Evolutionary conservation across 2,329 filamentous ascomycete species (phyloP).

Genomic region (Stagonosporopsis tanaceti): DNA sequence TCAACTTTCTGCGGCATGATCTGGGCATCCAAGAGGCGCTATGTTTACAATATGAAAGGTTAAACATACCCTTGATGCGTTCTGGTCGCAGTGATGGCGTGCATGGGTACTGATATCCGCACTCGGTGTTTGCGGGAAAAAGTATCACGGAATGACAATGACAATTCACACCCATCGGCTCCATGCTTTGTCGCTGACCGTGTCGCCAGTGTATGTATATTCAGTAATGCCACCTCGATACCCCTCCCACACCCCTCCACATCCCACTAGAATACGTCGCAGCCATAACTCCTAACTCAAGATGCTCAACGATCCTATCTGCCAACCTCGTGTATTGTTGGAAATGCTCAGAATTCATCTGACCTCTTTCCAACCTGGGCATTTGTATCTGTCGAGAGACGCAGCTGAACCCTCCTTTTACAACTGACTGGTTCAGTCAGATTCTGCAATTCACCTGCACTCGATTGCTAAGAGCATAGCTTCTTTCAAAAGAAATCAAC

Average conservation of each 20-base stretch:
- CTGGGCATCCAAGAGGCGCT: conserved; percentile 55
- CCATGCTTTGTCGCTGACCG: conserved; percentile 20
- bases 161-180: conserved; percentile 34
- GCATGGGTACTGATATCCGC: conserved; percentile 42
- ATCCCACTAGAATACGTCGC: neutral
- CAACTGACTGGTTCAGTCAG: neutral
- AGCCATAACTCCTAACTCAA: neutral
- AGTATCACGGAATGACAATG: conserved; percentile 49
- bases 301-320: neutral
- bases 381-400: too few relatives aligned
- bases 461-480: neutral
- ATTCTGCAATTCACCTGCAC: neutral
- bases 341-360: too few relatives aligned
- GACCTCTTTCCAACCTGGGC: too few relatives aligned
- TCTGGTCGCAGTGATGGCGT: conserved; percentile 47
- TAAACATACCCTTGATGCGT: conserved; percentile 49
- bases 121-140: conserved; percentile 49
- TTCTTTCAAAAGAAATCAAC: neutral
- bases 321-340: neutral
- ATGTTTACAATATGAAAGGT: conserved; percentile 52
- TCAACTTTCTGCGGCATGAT: conserved; percentile 52
- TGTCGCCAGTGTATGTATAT: conserved; percentile 18
- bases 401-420: neutral
- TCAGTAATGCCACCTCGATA: conserved; percentile 18
- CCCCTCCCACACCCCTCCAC: neutral